Evolutionary conservation across 2,329 filamentous ascomycete species (phyloP), one percentile per base, ranked within the genome.

Genomic region (Trichoderma endophyticum): DNA sequence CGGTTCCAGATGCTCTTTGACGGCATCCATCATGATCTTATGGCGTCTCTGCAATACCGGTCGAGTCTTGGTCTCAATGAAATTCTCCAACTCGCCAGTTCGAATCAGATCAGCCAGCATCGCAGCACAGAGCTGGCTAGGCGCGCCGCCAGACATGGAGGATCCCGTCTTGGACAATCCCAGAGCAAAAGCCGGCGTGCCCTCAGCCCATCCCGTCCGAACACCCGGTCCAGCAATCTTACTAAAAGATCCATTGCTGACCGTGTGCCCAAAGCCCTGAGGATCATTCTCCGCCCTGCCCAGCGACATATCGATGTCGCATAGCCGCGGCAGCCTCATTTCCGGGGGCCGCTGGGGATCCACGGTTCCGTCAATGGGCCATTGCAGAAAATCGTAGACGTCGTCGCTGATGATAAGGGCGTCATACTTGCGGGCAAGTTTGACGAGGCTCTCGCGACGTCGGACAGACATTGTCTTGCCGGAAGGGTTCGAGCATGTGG

Each of bases 361-460:
- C 80, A 84, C 48, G 81, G 80, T 43, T 77, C 77, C 65, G 59
- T 82, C 78, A 0, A 84, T 77, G 3, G 89, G 87, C 93, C 94
- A 98, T 79, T 95, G 92, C 6, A 98, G 85, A 75, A 95, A 92
- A 80, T 98, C 95, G 79, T 99, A 99, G 11, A 98, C 94, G 80
- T 99, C 96, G 82, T 98, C 95, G 63, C 89, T 89, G 32, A 98
- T 86, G 70, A 98, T 82, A n/a, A 98, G 86, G 7, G 93, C 93
- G 79, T 98, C 91, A 79, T 92, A 89, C 72, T 90, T 85, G 71
- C 95, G 87, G 0, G 95, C 95, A 7, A 98, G 82, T n/a, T 84
- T 83, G 28, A 98, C 90, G 4, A 98, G 86, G 12, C 84, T 84
- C 74, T 90, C 83, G 4, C 96, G 88, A 32, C 92, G 88, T 21